Base-by-base conservation (phyloP, 2,329 filamentous ascomycete genomes). In the Colletotrichum sp. region DNA sequence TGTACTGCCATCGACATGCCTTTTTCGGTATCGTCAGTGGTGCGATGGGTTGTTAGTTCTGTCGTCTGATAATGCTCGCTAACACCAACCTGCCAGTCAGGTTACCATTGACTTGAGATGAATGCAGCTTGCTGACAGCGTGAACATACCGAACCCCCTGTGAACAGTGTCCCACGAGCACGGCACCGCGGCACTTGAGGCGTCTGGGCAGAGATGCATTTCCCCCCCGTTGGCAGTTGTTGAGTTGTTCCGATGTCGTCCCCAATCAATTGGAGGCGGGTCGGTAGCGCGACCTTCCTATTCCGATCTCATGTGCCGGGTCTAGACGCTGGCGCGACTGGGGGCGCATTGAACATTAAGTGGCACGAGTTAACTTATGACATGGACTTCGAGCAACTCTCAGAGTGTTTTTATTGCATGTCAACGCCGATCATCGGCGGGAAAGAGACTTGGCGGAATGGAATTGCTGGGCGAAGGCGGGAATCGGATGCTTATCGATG, bases 171-270 rank as follows among this genome's bases (percentile, higher is more conserved):
- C 28, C 18, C 22, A 25, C 28, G 58, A 32, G 0, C 30, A 39
- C 72, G 72, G 68, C 61, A 66, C 30, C n/a, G 28, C 73, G 69
- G 73, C 69, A 75, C 25, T 39, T 25, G 48, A 56, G 55, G 55
- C 52, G 55, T 43, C 73, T 72, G 62, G 72, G 73, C 69, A 62
- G 3, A 32, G 30, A n/a, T 16, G 25, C 32, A n/a, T 48, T n/a
- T 12, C 5, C 36, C 18, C 39, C 6, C 18, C 18, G 39, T 2
- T n/a, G 9, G 39, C 39, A 48, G 5, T 48, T n/a, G 39, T 43
- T n/a, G 39, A 48, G 39, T n/a, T 48, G 9, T n/a, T 15, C n/a
- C 32, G 60, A n/a, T 39, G 60, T 22, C 22, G 22, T 36, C 18
- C 10, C 12, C 68, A 65, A 74, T 61, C 28, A 52, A 36, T 27